Evolutionary conservation across 2,329 filamentous ascomycete species (phyloP).

Genomic region (Pseudopyrenochaeta lycopersici): DNA sequence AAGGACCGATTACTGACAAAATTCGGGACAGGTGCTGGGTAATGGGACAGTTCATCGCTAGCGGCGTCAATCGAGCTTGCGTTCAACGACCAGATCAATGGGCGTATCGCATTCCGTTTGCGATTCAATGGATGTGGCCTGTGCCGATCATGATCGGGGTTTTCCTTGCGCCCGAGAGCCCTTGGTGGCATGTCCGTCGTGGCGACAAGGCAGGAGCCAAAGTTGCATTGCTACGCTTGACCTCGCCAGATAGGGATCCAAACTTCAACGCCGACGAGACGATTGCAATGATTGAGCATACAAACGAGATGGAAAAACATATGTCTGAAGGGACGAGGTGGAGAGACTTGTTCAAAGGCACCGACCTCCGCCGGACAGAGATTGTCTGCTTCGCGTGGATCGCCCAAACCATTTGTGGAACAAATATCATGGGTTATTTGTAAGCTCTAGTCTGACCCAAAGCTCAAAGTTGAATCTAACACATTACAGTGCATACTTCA

Average conservation of each 20-base stretch:
- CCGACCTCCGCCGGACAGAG: constrained; percentile 78
- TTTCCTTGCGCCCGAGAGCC: constrained; percentile 72
- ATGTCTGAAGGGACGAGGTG: constrained; percentile 74
- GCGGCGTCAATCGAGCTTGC: constrained; percentile 73
- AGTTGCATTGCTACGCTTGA: constrained; percentile 69
- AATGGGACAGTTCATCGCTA: constrained; percentile 74
- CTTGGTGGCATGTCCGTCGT: constrained; percentile 76
- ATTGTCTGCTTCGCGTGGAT: constrained; percentile 63
- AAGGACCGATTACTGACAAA: background rate
- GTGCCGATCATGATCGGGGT: constrained; percentile 71
- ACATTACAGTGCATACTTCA: constrained; percentile 53
- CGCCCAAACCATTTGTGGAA: constrained; percentile 55
- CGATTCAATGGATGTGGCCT: constrained; percentile 79
- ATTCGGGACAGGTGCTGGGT: constrained; percentile 66
- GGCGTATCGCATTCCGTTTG: constrained; percentile 72
- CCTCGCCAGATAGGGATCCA: constrained; percentile 67
- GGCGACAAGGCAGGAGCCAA: constrained; percentile 71
- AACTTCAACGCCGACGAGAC: constrained; percentile 61
- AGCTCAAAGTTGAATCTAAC: constrained; percentile 10
- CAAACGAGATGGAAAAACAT: constrained; percentile 79
- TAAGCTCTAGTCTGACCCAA: constrained; percentile 10
- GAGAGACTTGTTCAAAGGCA: constrained; percentile 81
- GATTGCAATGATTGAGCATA: constrained; percentile 89
- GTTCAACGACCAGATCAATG: constrained; percentile 70
- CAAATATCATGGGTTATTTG: constrained; percentile 55